Percentiles rank a stretch among this genome's conserved stretches.
Evolutionary conservation across 2,329 filamentous ascomycete species (phyloP).

Genomic region (Trichoderma guizhouense): DNA sequence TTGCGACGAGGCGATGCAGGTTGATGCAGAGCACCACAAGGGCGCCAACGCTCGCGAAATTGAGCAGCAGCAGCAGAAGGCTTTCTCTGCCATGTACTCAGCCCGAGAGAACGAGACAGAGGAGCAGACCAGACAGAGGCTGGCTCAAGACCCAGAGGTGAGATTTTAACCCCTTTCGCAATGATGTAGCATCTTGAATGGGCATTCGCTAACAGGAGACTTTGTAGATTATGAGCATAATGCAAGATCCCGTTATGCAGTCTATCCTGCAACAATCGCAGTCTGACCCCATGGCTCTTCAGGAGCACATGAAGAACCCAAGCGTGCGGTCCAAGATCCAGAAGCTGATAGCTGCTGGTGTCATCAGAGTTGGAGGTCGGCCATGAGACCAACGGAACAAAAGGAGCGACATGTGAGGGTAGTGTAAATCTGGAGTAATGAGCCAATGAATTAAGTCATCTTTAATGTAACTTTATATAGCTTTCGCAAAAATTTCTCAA

Average conservation of each 20-base stretch:
- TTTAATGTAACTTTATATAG: background rate
- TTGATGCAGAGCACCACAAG: conserved; percentile 66
- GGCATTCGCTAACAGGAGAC: background rate
- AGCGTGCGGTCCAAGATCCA: conserved; percentile 83
- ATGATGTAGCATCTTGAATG: background rate
- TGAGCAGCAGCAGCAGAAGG: conserved; percentile 91
- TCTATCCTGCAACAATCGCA: conserved; percentile 96
- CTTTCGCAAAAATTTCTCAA: background rate
- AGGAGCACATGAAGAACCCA: conserved; percentile 96
- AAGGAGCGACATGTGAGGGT: background rate
- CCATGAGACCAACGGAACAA: background rate
- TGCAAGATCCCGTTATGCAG: conserved; percentile 97
- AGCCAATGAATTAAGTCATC: conserved; percentile 9
- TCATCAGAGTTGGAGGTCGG: conserved; percentile 69
- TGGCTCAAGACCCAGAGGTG: conserved; percentile 88
- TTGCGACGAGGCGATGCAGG: conserved; percentile 73
- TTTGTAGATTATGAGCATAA: conserved; percentile 73
- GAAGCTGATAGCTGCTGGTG: conserved; percentile 88
- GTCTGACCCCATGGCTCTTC: conserved; percentile 82
- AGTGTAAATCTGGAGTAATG: conserved; percentile 11
- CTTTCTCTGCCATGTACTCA: conserved; percentile 82
- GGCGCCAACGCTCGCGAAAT: conserved; percentile 88
- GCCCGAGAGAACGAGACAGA: conserved; percentile 92
- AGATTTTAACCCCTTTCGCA: conserved; percentile 30
- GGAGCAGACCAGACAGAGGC: conserved; percentile 87